These are phyloP conservation scores for Leccinum boreale DNA, from an alignment of 768 basidiomycete species.

Conservation along the genomic window DNA sequence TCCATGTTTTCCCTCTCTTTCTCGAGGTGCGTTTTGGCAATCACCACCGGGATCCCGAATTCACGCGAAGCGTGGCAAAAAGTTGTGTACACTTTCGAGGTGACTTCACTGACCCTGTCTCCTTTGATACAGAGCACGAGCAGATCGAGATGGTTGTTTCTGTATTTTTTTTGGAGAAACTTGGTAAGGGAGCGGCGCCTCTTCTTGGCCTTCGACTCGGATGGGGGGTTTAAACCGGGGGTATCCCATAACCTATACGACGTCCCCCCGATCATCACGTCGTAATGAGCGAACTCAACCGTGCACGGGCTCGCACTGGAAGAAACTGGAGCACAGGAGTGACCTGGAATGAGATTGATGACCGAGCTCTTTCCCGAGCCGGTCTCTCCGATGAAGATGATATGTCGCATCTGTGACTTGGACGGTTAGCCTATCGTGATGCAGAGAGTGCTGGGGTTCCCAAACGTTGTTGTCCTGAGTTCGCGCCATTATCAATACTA, in stretches of 20 bases:
- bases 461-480: background rate
- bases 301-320: conserved; percentile 26
- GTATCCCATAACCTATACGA: conserved; percentile 32
- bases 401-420: conserved; percentile 19
- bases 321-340: conserved; percentile 24
- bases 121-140: conserved; percentile 24
- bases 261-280: conserved; percentile 7
- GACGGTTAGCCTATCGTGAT: background rate
- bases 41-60: conserved; percentile 32
- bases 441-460: background rate
- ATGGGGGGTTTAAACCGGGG: conserved; percentile 24
- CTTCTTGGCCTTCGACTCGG: background rate
- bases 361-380: conserved; percentile 40
- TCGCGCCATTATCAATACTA: background rate
- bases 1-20: conserved; percentile 27
- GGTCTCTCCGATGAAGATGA: conserved; percentile 35
- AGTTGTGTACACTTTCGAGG: conserved; percentile 14
- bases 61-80: conserved; percentile 34
- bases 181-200: conserved; percentile 11
- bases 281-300: too few species aligned
- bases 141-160: conserved; percentile 17
- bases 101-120: conserved; percentile 10
- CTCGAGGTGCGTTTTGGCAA: conserved; percentile 40
- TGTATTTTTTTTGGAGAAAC: conserved; percentile 33
- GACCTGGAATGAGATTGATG: conserved; percentile 37